Conservation (phyloP, 768 basidiomycete species). For the Amanita polypyramis region DNA sequence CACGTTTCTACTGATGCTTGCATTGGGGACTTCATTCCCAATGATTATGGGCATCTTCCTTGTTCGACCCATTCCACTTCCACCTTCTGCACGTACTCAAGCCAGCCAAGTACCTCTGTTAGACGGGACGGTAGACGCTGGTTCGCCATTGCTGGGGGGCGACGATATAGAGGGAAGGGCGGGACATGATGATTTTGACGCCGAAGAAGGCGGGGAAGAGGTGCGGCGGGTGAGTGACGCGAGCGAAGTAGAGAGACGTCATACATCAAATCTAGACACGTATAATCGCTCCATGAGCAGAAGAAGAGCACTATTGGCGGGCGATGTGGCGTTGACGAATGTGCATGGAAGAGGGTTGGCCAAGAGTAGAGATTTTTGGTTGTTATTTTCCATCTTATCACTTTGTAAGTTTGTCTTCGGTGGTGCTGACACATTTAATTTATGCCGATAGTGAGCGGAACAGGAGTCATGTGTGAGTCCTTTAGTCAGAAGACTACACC, state of each 20-base stretch:
- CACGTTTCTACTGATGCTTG: constrained; percentile 64
- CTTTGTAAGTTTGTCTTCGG: constrained; percentile 37
- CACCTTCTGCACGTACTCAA: constrained; percentile 8
- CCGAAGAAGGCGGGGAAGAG: neutral
- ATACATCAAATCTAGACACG: too few relatives aligned
- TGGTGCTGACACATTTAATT: constrained; percentile 1
- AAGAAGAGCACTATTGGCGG: constrained; percentile 2
- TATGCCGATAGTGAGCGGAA: constrained; percentile 50
- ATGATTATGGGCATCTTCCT: constrained; percentile 73
- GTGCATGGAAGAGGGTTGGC: constrained; percentile 44
- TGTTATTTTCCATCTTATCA: constrained; percentile 45
- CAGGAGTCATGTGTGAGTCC: constrained; percentile 71
- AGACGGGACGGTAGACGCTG: neutral
- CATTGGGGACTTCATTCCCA: constrained; percentile 67
- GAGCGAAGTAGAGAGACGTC: too few relatives aligned
- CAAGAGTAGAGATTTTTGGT: constrained; percentile 49
- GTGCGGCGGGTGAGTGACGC: neutral
- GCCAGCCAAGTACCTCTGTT: neutral
- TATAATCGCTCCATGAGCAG: too few relatives aligned
- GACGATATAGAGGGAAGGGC: neutral
- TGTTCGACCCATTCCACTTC: constrained; percentile 58
- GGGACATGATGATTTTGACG: neutral
- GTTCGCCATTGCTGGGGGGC: constrained; percentile 4
- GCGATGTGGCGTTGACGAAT: constrained; percentile 31
- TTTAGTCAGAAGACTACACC: neutral